Base-by-base conservation (phyloP, 1,284 basidiomycete genomes). In the Pyrrhoderma noxium region DNA sequence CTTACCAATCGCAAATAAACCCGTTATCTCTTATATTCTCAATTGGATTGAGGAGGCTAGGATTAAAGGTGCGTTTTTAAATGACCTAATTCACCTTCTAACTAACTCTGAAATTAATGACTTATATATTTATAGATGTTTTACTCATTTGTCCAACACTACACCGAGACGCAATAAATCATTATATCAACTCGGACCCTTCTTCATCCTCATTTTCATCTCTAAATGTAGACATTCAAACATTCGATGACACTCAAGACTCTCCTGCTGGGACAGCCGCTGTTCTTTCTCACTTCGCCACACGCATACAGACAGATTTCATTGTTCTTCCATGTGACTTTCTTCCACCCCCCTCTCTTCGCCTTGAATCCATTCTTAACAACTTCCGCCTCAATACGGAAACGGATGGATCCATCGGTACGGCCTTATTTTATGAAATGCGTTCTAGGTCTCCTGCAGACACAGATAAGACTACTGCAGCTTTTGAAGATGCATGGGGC, bases 291-390 rank as follows among this genome's bases (percentile, higher is more conserved):
- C 79, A 86, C 61, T 86, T 89, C 61, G 72, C 85, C 2, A 67
- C 62, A 45, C 79, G 82, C 45, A 88, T 90, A 54, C 70, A 75
- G 52, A 77, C 82, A 60, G 93, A 96, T 66, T 93, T 96, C 65
- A 77, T 96, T 38, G 67, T 97, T n/a, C 75, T 95, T 1, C 88
- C 93, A 1, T 95, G 92, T 65, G 93, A 97, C 67, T 86, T 96
- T 50, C 76, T 93, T 16, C 83, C 92, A 8, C 85, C 90, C 0
- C 72, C 82, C 0, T 69, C 77, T 0, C 74, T 95, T 22, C 73
- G 86, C 4, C 75, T 97, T 18, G 76, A 77, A 25, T 71, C 69
- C 0, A 67, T 96, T 0, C 70, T 96, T 34, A 85, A 96, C 67
- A 85, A 82, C 61, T 94, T 94, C 66, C 79, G 93, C 31, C 73